Base-by-base conservation (phyloP, 176 grass and related monocot genomes). In the Carex scoparia region DNA sequence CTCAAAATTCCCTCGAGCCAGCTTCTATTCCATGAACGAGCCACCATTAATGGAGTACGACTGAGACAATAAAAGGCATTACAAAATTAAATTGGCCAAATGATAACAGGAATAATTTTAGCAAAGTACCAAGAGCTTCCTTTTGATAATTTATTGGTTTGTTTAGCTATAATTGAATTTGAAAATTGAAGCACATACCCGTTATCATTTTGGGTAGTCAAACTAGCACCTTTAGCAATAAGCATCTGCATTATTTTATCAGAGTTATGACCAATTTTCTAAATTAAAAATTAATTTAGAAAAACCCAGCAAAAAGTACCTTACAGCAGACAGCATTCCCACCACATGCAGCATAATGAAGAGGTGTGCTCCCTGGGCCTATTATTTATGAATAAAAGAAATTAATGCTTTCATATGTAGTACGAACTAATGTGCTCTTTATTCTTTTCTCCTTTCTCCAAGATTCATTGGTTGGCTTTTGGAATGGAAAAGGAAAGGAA, bases 261-360 rank as follows among this genome's bases (percentile, higher is more conserved):
- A 69, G 4, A 68, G n/a, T 81, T 64, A 64, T 54, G 16, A 71
- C 37, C 79, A 61, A 69, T 73, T 42, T 66, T 60, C n/a, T 75
- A 83, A 51, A 13, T 51, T 18, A 10, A 46, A 63, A 55, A 83
- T 12, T 8, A 44, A 38, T 33, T 27, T 64, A 64, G 19, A 81
- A 81, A n/a, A 44, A 69, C 61, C 1, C 80, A 88, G 66, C 48
- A 86, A 16, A 88, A 89, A 84, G 76, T 93, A 95, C 96, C 84
- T 99, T 91, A 87, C 96, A 98, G 79, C 93, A 98, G 49, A 90
- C 87, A 81, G 87, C 85, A 89, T 98, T 98, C 87, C 96, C 96
- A 68, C 96, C 96, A 86, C 93, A 95, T 67, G 93, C 93, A 84
- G 91, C 93, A 84, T 95, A 98, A 91, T 95, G 96, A 87, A 98